These are phyloP conservation scores for Penicillium sp. DNA, from an alignment of 2,329 filamentous ascomycete species.

Conservation along the genomic window DNA sequence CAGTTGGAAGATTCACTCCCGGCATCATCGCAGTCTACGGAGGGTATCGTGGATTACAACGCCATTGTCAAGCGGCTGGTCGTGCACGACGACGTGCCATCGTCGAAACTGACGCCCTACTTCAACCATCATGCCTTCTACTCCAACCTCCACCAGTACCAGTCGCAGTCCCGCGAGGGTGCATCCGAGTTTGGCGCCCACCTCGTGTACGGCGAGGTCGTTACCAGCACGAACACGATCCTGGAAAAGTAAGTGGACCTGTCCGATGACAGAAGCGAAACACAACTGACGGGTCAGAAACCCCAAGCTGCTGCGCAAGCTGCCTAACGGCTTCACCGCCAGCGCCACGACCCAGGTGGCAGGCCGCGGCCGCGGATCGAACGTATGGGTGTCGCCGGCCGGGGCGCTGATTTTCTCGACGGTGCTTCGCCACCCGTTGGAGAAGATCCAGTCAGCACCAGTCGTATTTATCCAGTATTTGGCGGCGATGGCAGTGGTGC, in stretches of 20 bases:
- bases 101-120: conserved; percentile 64
- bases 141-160: conserved; percentile 60
- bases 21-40: conserved; percentile 21
- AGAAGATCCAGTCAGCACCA: conserved; percentile 62
- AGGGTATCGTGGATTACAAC: conserved; percentile 65
- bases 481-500: conserved; percentile 74
- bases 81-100: conserved; percentile 62
- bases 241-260: conserved; percentile 62
- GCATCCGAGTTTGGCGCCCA: conserved; percentile 62
- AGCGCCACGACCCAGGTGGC: conserved; percentile 81
- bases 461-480: conserved; percentile 93
- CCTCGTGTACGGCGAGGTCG: conserved; percentile 78
- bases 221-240: conserved; percentile 88
- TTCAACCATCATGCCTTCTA: conserved; percentile 81
- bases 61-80: conserved; percentile 64
- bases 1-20: conserved; percentile 49
- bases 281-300: conserved; percentile 52
- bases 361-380: conserved; percentile 76
- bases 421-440: conserved; percentile 71
- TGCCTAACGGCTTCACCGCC: conserved; percentile 79
- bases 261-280: no score
- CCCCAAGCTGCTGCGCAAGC: conserved; percentile 60
- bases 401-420: conserved; percentile 82
- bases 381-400: conserved; percentile 88
- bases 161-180: conserved; percentile 47